Conservation (phyloP, 345 rosid genomes). For the rapeseed (Brassica napus) region DNA sequence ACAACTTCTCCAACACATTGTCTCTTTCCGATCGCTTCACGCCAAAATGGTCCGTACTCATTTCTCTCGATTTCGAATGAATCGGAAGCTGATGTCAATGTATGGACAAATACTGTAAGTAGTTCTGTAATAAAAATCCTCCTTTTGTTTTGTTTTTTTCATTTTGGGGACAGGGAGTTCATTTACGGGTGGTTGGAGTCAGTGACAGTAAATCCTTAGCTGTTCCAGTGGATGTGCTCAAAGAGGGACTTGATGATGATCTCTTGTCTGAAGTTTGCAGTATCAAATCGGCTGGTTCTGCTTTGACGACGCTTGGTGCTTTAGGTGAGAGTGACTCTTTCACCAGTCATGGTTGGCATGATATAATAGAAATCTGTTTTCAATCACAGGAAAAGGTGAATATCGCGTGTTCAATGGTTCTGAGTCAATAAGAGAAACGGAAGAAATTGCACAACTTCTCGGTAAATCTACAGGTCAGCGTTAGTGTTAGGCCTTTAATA, state of each 20-base stretch:
- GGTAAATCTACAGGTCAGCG: constrained; percentile 74
- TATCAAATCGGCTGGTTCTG: constrained; percentile 56
- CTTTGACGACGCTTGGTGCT: constrained; percentile 46
- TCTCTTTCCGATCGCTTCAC: constrained; percentile 85
- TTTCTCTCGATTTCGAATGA: constrained; percentile 5
- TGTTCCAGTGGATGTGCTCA: constrained; percentile 47
- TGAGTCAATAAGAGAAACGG: constrained; percentile 43
- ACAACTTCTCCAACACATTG: constrained; percentile 75
- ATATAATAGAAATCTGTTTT: neutral
- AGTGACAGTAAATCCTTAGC: constrained; percentile 71
- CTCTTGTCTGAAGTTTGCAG: constrained; percentile 58
- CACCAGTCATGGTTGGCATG: neutral
- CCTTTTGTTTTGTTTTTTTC: neutral
- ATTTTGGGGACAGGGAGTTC: constrained; percentile 56
- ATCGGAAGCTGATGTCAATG: neutral
- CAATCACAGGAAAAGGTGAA: constrained; percentile 26
- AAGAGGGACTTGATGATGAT: constrained; percentile 57
- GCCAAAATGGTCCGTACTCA: constrained; percentile 50
- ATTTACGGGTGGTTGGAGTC: constrained; percentile 78
- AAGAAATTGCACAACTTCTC: constrained; percentile 55
- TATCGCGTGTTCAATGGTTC: constrained; percentile 44
- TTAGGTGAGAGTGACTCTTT: constrained; percentile 45
- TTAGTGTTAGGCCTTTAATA: neutral
- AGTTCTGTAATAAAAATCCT: neutral
- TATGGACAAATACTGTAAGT: neutral